phyloP scores from a whole-genome alignment of 2,329 filamentous ascomycete genomes.

The Didymella arachidicola region DNA sequence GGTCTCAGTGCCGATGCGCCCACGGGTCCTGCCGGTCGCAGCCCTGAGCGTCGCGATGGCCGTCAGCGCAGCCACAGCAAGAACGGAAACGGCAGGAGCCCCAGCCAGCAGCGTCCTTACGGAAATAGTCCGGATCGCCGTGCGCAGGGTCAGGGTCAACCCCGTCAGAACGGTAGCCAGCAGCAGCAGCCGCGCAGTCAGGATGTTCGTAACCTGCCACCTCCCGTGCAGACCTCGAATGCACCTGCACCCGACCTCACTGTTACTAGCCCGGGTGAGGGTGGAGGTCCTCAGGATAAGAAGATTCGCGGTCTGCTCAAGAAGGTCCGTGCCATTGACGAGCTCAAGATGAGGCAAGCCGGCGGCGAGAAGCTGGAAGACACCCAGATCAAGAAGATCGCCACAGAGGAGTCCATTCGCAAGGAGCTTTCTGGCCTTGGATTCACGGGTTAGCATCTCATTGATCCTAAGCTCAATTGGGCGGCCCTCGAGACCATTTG shows the following conservation, averaged over 20 bases:
- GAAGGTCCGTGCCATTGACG: constrained; percentile 97
- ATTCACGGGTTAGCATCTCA: constrained; percentile 35
- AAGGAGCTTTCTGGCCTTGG: constrained; percentile 78
- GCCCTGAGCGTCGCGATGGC: constrained; percentile 70
- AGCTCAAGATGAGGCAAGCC: constrained; percentile 95
- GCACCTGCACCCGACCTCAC: constrained; percentile 58
- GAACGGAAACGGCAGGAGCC: constrained; percentile 39
- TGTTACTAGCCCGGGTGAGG: constrained; percentile 61
- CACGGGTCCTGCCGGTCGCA: constrained; percentile 56
- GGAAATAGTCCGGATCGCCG: constrained; percentile 45
- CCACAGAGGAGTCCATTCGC: constrained; percentile 82
- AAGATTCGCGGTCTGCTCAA: constrained; percentile 93
- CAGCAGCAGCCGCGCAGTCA: constrained; percentile 36
- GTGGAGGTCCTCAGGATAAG: constrained; percentile 82
- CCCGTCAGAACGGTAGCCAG: constrained; percentile 37
- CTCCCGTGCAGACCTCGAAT: constrained; percentile 44
- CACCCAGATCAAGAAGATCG: constrained; percentile 98
- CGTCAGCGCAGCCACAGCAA: constrained; percentile 63
- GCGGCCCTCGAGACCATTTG: neutral
- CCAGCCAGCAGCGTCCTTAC: constrained; percentile 44
- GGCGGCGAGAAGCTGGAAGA: constrained; percentile 97
- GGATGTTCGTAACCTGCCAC: constrained; percentile 26
- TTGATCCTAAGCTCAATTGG: constrained; percentile 15
- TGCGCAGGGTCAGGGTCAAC: constrained; percentile 33
- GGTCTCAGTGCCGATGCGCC: constrained; percentile 43